phyloP scores from a whole-genome alignment of 148 eudicot genomes.

The Selenicereus undatus region DNA sequence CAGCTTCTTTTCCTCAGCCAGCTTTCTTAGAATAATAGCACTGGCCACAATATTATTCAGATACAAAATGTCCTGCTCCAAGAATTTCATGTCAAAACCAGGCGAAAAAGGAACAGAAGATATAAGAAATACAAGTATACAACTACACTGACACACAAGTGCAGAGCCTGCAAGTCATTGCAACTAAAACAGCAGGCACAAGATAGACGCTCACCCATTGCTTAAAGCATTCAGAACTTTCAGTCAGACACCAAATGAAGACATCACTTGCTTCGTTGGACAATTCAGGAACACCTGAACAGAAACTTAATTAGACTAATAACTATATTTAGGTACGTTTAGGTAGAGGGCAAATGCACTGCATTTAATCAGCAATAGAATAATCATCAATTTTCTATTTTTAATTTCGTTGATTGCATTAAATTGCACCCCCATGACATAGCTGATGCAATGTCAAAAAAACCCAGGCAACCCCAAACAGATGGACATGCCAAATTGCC shows the following conservation, averaged over 20 bases:
- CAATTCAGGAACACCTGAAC: slow-evolving; percentile 43
- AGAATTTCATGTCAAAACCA: background rate
- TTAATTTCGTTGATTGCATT: background rate
- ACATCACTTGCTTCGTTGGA: slow-evolving; percentile 46
- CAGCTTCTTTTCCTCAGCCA: slow-evolving; percentile 40
- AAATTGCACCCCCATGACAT: background rate
- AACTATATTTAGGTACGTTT: background rate
- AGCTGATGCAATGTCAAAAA: too few relatives aligned
- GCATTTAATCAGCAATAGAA: background rate
- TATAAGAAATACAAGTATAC: background rate
- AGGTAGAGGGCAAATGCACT: background rate
- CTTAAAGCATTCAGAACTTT: slow-evolving; percentile 53
- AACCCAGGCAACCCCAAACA: background rate
- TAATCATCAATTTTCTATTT: background rate
- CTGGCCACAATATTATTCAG: slow-evolving; percentile 49
- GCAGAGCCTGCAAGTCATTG: background rate
- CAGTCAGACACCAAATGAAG: slow-evolving; percentile 52
- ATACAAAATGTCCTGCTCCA: slow-evolving; percentile 46
- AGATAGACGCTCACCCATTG: slow-evolving; percentile 46
- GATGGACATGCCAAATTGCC: background rate
- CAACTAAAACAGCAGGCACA: background rate
- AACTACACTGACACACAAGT: background rate
- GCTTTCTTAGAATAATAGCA: slow-evolving; percentile 39
- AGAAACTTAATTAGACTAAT: background rate
- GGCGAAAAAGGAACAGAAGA: background rate